phyloP scores from a whole-genome alignment of 108 stramenopile species.

The Mayamaea pseudoterrestris region DNA sequence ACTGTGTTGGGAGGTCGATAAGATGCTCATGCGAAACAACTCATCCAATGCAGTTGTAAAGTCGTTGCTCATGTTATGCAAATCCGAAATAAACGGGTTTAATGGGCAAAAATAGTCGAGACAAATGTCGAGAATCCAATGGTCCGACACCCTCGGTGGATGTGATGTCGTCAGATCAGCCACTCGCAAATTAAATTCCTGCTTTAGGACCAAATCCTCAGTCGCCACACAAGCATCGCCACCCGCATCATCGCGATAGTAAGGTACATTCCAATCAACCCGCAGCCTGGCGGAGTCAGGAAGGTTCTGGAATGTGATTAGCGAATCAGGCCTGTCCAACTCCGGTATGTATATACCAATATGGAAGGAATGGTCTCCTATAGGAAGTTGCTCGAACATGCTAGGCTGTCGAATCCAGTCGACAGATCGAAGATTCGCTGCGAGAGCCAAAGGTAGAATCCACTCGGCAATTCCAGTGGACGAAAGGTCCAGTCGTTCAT shows the following conservation, averaged over 20 bases:
- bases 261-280: constrained; percentile 23
- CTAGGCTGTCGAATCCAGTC: constrained; percentile 31
- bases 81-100: constrained; percentile 40
- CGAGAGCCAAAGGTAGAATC: constrained; percentile 49
- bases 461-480: constrained; percentile 46
- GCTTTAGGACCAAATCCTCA: constrained; percentile 16
- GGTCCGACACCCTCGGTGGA: neutral
- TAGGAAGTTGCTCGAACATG: constrained; percentile 16
- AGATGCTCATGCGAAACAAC: neutral
- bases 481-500: constrained; percentile 36
- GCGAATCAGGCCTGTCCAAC: too few relatives aligned
- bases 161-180: constrained; percentile 4
- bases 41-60: neutral
- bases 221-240: constrained; percentile 9
- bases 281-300: constrained; percentile 16
- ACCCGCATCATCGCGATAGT: constrained; percentile 37
- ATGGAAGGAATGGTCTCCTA: constrained; percentile 18
- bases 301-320: constrained; percentile 39
- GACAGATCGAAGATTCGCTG: constrained; percentile 17
- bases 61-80: constrained; percentile 11
- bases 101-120: constrained; percentile 46
- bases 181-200: constrained; percentile 20
- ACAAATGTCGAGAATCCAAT: constrained; percentile 45
- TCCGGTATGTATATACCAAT: constrained; percentile 17
- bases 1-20: too few relatives aligned